Base-by-base conservation (phyloP, 2,329 filamentous ascomycete species). In the Trichoderma asperellum region DNA sequence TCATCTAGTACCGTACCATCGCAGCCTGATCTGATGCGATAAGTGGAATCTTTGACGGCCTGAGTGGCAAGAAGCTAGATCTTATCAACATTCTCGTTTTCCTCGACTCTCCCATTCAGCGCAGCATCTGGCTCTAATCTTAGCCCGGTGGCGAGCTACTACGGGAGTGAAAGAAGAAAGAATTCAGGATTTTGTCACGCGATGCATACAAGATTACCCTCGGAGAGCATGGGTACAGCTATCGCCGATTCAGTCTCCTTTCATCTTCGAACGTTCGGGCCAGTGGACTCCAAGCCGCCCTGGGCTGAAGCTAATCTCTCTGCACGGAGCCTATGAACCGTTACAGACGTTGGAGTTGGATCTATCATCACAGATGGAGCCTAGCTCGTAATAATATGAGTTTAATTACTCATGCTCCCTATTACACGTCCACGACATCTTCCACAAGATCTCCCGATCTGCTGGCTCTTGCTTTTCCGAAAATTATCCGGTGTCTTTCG, bases 221-320 rank as follows among this genome's bases (percentile, higher is more conserved):
- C 24, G 7, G n/a, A 16, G 24, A 35, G 24, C 52, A 55, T n/a
- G 34, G 29, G 24, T 24, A 12, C 53, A 34, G 18, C 32, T 27
- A 66, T 66, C 47, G 24, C 53, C 53, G 21, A 43, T 65, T 34
- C 8, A 58, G 12, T 43, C 40, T 43, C 56, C 53, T 27, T 18
- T 6, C 6, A n/a, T 32, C 24, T 24, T 6, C 14, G 5, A 37
- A 47, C 35, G 53, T 14, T 37, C 11, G 47, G 47, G 35, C 53
- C 52, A 43, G 52, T 37, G 24, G 37, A 57, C 37, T 57, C 62
- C 43, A 5, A 10, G 52, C 37, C 34, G 62, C 24, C 43, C 57
- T 66, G 37, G 37, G 37, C 10, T 27, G 32, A 35, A 27, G 16
- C 62, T 47, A 57, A 58, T 34, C 11, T 65, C 52, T 43, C 5